A percentile compares a stretch with the other conserved stretches of the same genome.
These are phyloP conservation scores for Puccinia horiana DNA, from an alignment of 1,284 basidiomycete species.

Conservation along the genomic window DNA sequence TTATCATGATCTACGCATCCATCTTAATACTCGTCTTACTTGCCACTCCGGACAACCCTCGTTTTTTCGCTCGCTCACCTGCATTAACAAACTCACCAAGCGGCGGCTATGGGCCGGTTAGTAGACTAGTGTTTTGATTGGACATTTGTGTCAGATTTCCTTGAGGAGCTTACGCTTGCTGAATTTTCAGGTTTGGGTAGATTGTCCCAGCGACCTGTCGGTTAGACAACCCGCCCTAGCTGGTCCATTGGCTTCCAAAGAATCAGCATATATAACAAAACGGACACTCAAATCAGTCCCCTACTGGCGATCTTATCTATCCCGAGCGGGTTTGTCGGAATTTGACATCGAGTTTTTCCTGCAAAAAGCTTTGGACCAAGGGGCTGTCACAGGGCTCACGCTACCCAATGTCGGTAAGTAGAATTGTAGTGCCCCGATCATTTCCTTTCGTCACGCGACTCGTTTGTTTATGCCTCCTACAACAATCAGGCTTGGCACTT, in stretches of 20 bases:
- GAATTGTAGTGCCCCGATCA: neutral
- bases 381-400: conserved; percentile 19
- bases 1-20: conserved; percentile 32
- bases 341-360: conserved; percentile 40
- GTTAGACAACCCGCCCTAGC: conserved; percentile 12
- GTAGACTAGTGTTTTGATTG: neutral
- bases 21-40: conserved; percentile 9
- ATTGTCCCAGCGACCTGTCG: conserved; percentile 25
- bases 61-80: conserved; percentile 31
- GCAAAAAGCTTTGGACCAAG: conserved; percentile 21
- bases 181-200: conserved; percentile 33
- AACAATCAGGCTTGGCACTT: conserved; percentile 23
- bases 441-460: neutral
- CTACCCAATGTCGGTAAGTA: conserved; percentile 41
- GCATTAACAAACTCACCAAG: conserved; percentile 40
- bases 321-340: conserved; percentile 23
- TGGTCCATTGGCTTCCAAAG: conserved; percentile 38
- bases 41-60: conserved; percentile 28
- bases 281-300: conserved; percentile 38
- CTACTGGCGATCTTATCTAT: conserved; percentile 41
- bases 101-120: conserved; percentile 39
- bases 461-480: neutral
- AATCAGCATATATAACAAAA: conserved; percentile 36
- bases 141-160: neutral
- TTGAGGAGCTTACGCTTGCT: neutral